phyloP scores from a whole-genome alignment of 2,329 filamentous ascomycete genomes.

The Neofusicoccum cordaticola region DNA sequence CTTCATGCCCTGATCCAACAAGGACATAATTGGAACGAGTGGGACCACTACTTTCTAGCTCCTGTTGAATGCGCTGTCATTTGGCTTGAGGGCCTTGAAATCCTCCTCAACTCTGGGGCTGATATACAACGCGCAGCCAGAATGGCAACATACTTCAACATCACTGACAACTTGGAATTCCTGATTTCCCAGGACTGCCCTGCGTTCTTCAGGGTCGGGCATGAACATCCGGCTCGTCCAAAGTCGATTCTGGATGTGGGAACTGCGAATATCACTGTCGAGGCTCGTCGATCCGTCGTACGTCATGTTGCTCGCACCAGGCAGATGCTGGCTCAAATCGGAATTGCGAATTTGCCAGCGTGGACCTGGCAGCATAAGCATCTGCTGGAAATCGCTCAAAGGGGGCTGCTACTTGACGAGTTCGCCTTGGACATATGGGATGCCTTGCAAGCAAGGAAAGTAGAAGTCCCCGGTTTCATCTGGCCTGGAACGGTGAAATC shows the following conservation, averaged over 20 bases:
- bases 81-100: neutral
- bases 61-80: neutral
- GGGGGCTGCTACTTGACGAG: neutral
- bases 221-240: accelerated
- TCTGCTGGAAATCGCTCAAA: neutral
- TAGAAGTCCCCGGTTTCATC: neutral
- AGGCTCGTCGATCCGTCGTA: neutral
- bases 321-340: neutral
- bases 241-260: too few relatives aligned
- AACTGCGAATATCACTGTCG: too few relatives aligned
- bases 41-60: neutral
- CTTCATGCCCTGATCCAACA: neutral
- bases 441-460: neutral
- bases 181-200: neutral
- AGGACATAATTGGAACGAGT: neutral
- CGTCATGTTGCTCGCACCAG: neutral
- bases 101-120: neutral
- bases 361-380: neutral
- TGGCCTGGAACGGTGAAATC: neutral
- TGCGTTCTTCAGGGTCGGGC: neutral
- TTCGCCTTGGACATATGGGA: neutral
- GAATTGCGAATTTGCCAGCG: neutral
- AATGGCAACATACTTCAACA: neutral
- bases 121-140: neutral
- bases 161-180: neutral